Percentiles rank a stretch among this genome's conserved stretches.
Conservation (phyloP, 495 filamentous ascomycete species). For the Podospora sp. region DNA sequence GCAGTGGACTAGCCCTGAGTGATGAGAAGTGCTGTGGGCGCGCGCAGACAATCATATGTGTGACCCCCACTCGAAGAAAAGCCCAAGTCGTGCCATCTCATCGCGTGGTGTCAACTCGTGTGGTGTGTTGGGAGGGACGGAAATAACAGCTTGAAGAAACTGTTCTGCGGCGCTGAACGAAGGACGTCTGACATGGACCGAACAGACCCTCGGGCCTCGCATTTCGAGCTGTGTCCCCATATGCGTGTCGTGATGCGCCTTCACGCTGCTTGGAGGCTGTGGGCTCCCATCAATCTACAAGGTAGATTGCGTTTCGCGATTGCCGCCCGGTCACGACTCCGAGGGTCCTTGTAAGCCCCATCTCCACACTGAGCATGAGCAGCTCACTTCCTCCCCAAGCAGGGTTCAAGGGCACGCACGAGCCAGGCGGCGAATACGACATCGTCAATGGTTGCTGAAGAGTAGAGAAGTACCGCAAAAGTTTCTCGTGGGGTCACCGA, state of each 20-base stretch:
- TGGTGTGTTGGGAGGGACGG: constrained; percentile 17
- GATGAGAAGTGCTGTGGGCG: neutral
- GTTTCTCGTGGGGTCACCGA: neutral
- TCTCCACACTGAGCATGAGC: neutral
- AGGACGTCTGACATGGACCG: constrained; percentile 29
- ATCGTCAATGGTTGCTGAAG: neutral
- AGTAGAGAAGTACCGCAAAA: neutral
- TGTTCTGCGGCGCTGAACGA: constrained; percentile 8
- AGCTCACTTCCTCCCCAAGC: constrained; percentile 6
- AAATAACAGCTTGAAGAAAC: constrained; percentile 5
- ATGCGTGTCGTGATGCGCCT: constrained; percentile 5
- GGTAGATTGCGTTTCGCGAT: constrained; percentile 1
- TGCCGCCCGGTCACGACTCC: constrained; percentile 7
- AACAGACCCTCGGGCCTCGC: neutral
- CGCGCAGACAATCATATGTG: neutral
- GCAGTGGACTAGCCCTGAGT: neutral
- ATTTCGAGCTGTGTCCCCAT: neutral
- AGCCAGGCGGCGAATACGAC: neutral
- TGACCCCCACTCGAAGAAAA: constrained; percentile 6
- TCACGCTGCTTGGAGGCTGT: constrained; percentile 9
- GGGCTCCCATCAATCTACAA: constrained; percentile 8
- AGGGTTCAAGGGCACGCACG: neutral
- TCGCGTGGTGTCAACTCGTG: constrained; percentile 14
- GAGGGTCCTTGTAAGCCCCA: constrained; percentile 3
- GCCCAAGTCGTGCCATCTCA: constrained; percentile 20